Evolutionary conservation across 805 yeast species (phyloP).

Genomic region (Wickerhamiella shivajii): DNA sequence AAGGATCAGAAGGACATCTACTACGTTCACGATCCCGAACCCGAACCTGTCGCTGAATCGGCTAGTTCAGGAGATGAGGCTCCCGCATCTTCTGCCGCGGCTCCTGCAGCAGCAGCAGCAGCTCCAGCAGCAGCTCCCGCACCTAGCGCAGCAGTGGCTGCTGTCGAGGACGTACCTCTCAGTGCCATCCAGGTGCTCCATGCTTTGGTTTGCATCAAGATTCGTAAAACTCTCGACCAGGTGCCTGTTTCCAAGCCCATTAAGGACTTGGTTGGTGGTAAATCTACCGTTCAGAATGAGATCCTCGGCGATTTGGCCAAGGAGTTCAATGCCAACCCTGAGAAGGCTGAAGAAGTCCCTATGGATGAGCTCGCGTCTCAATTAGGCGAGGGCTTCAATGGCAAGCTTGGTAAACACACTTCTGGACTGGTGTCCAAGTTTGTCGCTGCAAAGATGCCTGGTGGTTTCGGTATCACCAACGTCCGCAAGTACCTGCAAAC

Average conservation of each 20-base stretch:
- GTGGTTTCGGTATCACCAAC: slow-evolving; percentile 87
- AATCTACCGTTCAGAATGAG: slow-evolving; percentile 96
- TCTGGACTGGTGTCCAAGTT: slow-evolving; percentile 77
- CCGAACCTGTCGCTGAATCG: slow-evolving; percentile 18
- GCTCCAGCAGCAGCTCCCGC: slow-evolving; percentile 50
- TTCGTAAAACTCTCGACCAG: slow-evolving; percentile 79
- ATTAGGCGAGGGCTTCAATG: slow-evolving; percentile 81
- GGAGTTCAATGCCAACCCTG: slow-evolving; percentile 96
- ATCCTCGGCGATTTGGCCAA: slow-evolving; percentile 97
- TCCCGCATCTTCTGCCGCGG: slow-evolving; percentile 42
- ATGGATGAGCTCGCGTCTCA: slow-evolving; percentile 88
- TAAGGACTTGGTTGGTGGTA: slow-evolving; percentile 95
- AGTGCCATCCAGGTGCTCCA: slow-evolving; percentile 71
- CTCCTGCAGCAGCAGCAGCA: slow-evolving; percentile 45
- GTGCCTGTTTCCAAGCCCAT: slow-evolving; percentile 84
- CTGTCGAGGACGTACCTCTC: slow-evolving; percentile 80
- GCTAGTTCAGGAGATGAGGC: slow-evolving; percentile 39
- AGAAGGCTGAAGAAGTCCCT: slow-evolving; percentile 97
- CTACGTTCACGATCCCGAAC: slow-evolving; percentile 43
- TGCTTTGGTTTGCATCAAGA: slow-evolving; percentile 85
- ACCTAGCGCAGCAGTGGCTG: slow-evolving; percentile 66
- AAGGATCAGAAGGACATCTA: slow-evolving; percentile 94
- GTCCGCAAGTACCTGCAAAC: slow-evolving; percentile 87
- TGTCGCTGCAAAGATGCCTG: slow-evolving; percentile 97
- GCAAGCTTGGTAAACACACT: slow-evolving; percentile 88